These are phyloP conservation scores for Yarrowia sp. DNA, from an alignment of 805 yeast genomes.

Conservation along the genomic window DNA sequence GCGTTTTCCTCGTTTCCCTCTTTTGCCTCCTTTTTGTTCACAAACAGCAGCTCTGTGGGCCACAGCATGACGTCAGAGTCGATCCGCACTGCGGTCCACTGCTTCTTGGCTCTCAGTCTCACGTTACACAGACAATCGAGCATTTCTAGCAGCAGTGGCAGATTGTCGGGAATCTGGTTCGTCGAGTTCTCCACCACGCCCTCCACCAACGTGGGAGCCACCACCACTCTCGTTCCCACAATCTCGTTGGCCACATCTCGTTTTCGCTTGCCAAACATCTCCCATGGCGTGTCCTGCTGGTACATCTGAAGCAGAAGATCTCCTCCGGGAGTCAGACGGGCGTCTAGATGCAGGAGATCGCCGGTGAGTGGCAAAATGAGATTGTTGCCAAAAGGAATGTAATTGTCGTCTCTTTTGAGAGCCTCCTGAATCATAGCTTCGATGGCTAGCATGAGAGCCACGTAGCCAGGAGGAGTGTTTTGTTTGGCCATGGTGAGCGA, in stretches of 20 bases:
- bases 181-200: conserved; percentile 3
- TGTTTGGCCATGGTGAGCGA: conserved; percentile 19
- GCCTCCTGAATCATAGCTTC: conserved; percentile 40
- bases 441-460: conserved; percentile 44
- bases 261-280: conserved; percentile 11
- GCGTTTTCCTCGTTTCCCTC: neutral
- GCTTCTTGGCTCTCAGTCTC: conserved; percentile 14
- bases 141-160: neutral
- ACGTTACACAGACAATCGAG: conserved; percentile 16
- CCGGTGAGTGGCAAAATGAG: conserved; percentile 40
- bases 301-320: conserved; percentile 43
- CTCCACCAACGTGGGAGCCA: conserved; percentile 26
- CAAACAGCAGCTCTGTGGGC: conserved; percentile 28
- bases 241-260: conserved; percentile 4
- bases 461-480: conserved; percentile 42
- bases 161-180: conserved; percentile 15
- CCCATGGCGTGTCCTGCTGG: conserved; percentile 37
- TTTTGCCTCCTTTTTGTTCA: neutral
- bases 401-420: conserved; percentile 37
- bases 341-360: conserved; percentile 43
- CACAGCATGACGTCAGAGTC: conserved; percentile 3
- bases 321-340: conserved; percentile 43
- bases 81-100: conserved; percentile 12
- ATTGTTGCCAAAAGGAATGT: conserved; percentile 42
- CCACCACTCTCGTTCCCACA: neutral